phyloP scores from a whole-genome alignment of 1,284 basidiomycete genomes.

The Cutaneotrichosporon curvatum region DNA sequence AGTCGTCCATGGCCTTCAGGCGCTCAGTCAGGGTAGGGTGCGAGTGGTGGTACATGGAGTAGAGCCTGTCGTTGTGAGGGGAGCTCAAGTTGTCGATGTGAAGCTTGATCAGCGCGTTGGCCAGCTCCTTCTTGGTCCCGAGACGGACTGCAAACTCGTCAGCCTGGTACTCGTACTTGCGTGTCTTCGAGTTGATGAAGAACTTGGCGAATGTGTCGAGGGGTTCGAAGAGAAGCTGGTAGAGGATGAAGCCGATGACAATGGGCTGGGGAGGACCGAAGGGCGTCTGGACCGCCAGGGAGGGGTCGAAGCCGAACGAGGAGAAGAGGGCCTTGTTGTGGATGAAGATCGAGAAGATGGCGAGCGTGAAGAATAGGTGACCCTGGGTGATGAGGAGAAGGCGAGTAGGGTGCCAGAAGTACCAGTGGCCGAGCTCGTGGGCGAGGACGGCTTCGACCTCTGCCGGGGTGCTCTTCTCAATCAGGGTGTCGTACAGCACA shows the following conservation, averaged over 20 bases:
- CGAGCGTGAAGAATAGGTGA: slow-evolving; percentile 79
- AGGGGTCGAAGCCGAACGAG: slow-evolving; percentile 74
- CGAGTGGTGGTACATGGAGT: slow-evolving; percentile 76
- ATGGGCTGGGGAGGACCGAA: slow-evolving; percentile 58
- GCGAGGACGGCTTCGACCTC: slow-evolving; percentile 82
- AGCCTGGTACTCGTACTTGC: slow-evolving; percentile 83
- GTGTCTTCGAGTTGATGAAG: slow-evolving; percentile 68
- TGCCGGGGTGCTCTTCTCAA: slow-evolving; percentile 77
- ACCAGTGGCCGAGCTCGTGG: slow-evolving; percentile 96
- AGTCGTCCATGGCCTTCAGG: slow-evolving; percentile 65
- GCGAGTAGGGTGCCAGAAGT: slow-evolving; percentile 79
- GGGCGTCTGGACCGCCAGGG: slow-evolving; percentile 52
- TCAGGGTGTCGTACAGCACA: slow-evolving; percentile 93
- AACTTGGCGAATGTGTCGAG: slow-evolving; percentile 71
- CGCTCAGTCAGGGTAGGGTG: slow-evolving; percentile 86
- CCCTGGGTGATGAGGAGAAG: slow-evolving; percentile 77
- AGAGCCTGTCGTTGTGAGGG: slow-evolving; percentile 86
- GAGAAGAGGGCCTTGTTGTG: slow-evolving; percentile 73
- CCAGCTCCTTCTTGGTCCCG: slow-evolving; percentile 56
- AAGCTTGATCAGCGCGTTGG: slow-evolving; percentile 67
- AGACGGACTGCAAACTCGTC: slow-evolving; percentile 44
- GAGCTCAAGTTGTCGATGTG: slow-evolving; percentile 86
- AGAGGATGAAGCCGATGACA: slow-evolving; percentile 80
- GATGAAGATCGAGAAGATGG: slow-evolving; percentile 85
- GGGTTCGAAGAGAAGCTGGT: slow-evolving; percentile 77